A percentile compares a stretch with the other conserved stretches of the same genome.
These are phyloP conservation scores for Rhizophagus clarus DNA, from an alignment of 192 early-diverging fungal genomes.

Conservation along the genomic window DNA sequence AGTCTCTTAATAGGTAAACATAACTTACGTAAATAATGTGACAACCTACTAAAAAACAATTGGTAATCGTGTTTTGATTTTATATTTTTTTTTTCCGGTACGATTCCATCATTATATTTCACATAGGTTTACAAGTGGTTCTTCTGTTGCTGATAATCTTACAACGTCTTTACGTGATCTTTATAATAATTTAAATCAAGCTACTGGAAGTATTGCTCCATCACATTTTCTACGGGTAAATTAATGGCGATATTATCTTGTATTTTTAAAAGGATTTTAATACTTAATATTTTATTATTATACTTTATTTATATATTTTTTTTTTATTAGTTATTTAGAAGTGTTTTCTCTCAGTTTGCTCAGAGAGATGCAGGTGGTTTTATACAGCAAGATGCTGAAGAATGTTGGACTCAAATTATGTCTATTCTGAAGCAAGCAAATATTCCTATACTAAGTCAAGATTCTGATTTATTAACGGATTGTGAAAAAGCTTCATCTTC, in stretches of 20 bases:
- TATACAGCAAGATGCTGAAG: slow-evolving; percentile 98
- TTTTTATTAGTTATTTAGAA: slow-evolving; percentile 63
- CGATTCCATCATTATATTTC: no score
- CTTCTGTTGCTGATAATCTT: slow-evolving; percentile 55
- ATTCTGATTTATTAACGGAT: slow-evolving; percentile 5
- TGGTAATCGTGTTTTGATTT: no score
- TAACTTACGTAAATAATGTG: no score
- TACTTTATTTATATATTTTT: neutral
- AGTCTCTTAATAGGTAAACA: slow-evolving; percentile 56
- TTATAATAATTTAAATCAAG: slow-evolving; percentile 68
- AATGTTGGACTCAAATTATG: slow-evolving; percentile 94
- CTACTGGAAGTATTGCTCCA: slow-evolving; percentile 76
- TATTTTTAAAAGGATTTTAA: neutral
- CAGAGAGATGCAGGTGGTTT: slow-evolving; percentile 74
- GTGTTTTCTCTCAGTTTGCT: slow-evolving; percentile 83
- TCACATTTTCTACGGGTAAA: slow-evolving; percentile 72
- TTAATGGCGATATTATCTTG: neutral
- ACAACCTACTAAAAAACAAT: no score
- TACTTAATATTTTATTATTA: no score
- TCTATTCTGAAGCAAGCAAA: slow-evolving; percentile 66
- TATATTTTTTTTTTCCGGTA: no score
- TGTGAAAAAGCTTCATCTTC: neutral
- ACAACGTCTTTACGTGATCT: slow-evolving; percentile 71
- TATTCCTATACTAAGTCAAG: slow-evolving; percentile 25
- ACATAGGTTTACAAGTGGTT: slow-evolving; percentile 48